Conservation (phyloP, 164 flowering plant genomes). For the Liriodendron chinense region DNA sequence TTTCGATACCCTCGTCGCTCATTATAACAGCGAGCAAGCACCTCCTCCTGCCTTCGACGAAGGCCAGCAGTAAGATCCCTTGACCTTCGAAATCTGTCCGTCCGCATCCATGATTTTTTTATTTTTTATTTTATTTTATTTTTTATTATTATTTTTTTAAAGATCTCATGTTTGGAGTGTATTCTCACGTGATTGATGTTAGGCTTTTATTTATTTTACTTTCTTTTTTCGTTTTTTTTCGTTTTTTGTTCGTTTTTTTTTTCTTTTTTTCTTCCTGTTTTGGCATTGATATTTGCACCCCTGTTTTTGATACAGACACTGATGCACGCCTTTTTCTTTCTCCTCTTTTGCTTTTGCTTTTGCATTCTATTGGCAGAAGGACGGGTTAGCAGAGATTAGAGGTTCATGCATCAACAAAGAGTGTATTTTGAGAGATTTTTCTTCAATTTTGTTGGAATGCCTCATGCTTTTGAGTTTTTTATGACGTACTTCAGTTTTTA, state of each 20-base stretch:
- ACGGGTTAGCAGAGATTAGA: not conserved
- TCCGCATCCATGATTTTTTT: not conserved
- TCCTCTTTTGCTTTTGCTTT: not conserved
- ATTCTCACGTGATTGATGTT: not conserved
- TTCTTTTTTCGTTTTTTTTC: not conserved
- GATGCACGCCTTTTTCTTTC: not conserved
- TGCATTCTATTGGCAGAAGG: not conserved
- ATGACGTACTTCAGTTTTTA: not conserved
- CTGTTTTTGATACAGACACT: not conserved
- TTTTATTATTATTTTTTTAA: not conserved
- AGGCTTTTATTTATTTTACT: not conserved
- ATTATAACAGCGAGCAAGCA: slow-evolving; percentile 67
- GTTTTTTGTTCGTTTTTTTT: not conserved
- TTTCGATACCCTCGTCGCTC: slow-evolving; percentile 88
- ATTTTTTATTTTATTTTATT: no score
- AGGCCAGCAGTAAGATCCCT: slow-evolving; percentile 61
- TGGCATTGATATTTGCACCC: not conserved
- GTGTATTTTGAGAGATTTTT: not conserved
- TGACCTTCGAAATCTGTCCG: not conserved
- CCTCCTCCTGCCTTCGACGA: slow-evolving; percentile 89
- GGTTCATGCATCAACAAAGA: not conserved
- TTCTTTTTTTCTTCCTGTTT: not conserved
- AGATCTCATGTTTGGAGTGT: not conserved
- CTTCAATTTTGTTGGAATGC: not conserved
- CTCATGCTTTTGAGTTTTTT: not conserved